Evolutionary conservation across 2,329 filamentous ascomycete species (phyloP), one percentile per base, ranked within the genome.

Genomic region (Pseudogymnoascus sp.): DNA sequence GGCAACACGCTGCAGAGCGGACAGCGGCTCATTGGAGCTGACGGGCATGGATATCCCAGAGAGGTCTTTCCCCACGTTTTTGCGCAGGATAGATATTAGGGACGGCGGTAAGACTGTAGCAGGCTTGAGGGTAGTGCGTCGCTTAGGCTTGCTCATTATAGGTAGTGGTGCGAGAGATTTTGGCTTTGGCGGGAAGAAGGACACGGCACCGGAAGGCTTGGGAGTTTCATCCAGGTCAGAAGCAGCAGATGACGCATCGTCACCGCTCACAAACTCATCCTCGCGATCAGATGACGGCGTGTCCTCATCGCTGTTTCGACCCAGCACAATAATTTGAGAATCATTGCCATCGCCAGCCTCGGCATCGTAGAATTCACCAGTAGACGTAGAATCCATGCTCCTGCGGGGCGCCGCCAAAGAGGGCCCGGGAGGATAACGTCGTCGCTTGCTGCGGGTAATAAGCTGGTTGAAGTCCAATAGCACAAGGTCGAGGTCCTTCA

Each of bases 11-110:
- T 99, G 95, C 4, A 97, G 80, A 10, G 96, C 78, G 0, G 93
- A 97, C 1, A 88, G 85, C 0, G 95, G 95, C 73, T 99, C 95
- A 75, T 99, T 99, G 23, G 93, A 88, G 4, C 93, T 96, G 0
- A 97, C 95, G 0, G 95, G 95, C 93, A 97, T 97, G 59, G 91
- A 93, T 68, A 99, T 96, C 2, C 92, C 96, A 65, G 91, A 96
- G 59, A 99, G 80, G 75, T 99, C 95, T 75, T 99, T 99, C 72
- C 95, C 95, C 9, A 97, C 95, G 70, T 99, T 99, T 76, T 97
- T 99, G 68, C 95, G 87, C 33, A 97, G 82, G 74, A 97, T 96
- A 0, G 91, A 90, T 68, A 99, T 96, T 62, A 99, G 79, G 73
- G 91, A 96, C 0, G 95, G 95, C 0, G 95, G 95, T 64, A 87